Evolutionary conservation across 495 filamentous ascomycete genomes (phyloP).

Genomic region (Pyrenula massariospora): DNA sequence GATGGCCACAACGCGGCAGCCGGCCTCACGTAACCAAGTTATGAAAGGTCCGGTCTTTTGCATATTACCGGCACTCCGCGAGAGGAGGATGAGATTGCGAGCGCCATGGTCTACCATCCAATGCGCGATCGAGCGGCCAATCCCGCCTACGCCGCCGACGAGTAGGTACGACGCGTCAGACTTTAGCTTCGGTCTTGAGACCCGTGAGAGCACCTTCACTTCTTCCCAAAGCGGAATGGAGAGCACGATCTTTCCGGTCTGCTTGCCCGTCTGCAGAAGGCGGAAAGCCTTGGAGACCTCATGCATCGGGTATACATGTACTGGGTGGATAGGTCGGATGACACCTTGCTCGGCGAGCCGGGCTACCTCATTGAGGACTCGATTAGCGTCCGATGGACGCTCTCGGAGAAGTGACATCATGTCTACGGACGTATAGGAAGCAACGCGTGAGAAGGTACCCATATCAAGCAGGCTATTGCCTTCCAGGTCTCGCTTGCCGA

Average conservation of each 20-base stretch:
- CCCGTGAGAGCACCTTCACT: conserved; percentile 4
- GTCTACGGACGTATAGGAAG: conserved; percentile 33
- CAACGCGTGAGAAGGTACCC: conserved; percentile 15
- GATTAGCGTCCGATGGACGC: background rate
- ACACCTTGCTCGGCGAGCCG: conserved; percentile 4
- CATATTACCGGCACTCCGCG: conserved; percentile 22
- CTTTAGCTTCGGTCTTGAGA: background rate
- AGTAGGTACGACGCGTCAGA: conserved; percentile 20
- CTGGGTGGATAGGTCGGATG: conserved; percentile 11
- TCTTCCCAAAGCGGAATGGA: conserved; percentile 14
- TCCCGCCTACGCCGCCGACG: conserved; percentile 31
- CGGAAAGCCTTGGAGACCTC: conserved; percentile 43
- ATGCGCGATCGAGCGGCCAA: conserved; percentile 29
- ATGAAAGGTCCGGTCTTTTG: conserved; percentile 2
- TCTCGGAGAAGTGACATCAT: conserved; percentile 8
- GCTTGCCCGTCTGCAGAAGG: conserved; percentile 39
- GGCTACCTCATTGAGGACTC: conserved; percentile 1
- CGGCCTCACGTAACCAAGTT: background rate
- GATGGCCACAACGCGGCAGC: background rate
- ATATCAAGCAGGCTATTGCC: conserved; percentile 11
- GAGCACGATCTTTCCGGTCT: conserved; percentile 48
- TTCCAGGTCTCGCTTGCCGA: conserved; percentile 32
- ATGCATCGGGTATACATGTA: conserved; percentile 25
- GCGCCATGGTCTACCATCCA: conserved; percentile 51
- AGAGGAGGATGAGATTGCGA: conserved; percentile 42